Evolutionary conservation across 306 rosid species (phyloP), one percentile per base, ranked within the genome.

Genomic region (Cucurbita argyrosperma): DNA sequence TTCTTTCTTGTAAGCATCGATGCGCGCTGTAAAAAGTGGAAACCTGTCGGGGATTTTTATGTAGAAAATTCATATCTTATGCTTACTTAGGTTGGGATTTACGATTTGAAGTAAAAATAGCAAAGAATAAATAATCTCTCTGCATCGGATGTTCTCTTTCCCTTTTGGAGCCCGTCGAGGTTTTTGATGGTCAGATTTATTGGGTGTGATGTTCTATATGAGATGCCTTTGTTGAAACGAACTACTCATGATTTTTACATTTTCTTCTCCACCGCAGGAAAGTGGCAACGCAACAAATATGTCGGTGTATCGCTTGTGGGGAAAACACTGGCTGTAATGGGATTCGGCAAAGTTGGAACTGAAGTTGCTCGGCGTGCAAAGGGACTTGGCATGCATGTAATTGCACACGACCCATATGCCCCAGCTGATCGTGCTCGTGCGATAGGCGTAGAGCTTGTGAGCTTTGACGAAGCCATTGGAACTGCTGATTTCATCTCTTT

Each of bases 241-340:
- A 57, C 71, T 47, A 4, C 68, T 53, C 46, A 75, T 77, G 56
- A 54, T 47, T 8, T 8, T 77, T 49, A 47, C 53, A 8, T 46
- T 21, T n/a, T 35, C 11, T 30, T 15, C 5, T 46, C 74, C 62
- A 50, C 76, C 85, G 3, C 78, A 95, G 99, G 99, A 65, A 91
- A 95, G 63, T 95, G 99, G 99, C 84, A 79, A 78, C 84, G 99
- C 66, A 95, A 73, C 76, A 95, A 95, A 78, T 95, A 95, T 74
- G 99, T 95, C 1, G 99, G 99, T 71, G 99, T 91, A 23, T 95
- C 99, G 51, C 90, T 95, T 37, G 97, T 95, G 37, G 99, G 99
- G 46, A 95, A 95, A 78, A 95, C 97, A 56, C 91, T 95, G 62
- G 97, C 96, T 2, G 91, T 95, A 51, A 62, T 95, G 92, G 99